A percentile compares a stretch with the other conserved stretches of the same genome.
Evolutionary conservation across 2,329 filamentous ascomycete genomes (phyloP).

Genomic region (Neopestalotiopsis clavispora): DNA sequence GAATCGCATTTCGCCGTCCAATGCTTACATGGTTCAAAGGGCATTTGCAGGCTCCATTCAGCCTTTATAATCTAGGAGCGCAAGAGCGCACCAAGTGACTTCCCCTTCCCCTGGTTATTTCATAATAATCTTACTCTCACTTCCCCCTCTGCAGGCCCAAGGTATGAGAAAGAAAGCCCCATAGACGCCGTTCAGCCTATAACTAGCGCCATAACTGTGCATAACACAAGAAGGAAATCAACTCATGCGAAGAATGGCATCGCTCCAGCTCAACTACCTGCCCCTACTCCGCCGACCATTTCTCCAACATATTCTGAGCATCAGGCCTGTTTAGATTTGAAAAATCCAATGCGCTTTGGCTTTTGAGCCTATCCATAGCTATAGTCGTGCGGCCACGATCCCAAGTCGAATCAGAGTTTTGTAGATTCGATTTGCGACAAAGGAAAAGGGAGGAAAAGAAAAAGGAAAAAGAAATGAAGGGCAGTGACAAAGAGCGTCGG

Average conservation of each 20-base stretch:
- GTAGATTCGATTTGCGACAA: background rate
- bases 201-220: constrained; percentile 12
- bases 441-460: background rate
- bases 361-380: background rate
- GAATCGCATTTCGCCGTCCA: background rate
- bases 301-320: background rate
- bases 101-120: background rate
- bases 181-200: constrained; percentile 9
- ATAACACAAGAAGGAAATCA: constrained; percentile 1
- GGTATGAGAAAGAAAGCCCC: background rate
- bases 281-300: background rate
- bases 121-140: background rate
- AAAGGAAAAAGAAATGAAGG: background rate
- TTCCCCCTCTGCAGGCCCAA: background rate
- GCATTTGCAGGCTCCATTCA: background rate
- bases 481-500: constrained; percentile 15
- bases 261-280: background rate
- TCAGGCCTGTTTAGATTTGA: background rate
- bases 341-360: background rate
- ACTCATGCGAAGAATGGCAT: background rate
- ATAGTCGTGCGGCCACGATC: background rate
- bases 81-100: background rate
- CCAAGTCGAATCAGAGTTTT: constrained; percentile 1
- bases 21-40: background rate
- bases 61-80: background rate